Base-by-base conservation (phyloP, 768 basidiomycete species). In the Boletus sp. region DNA sequence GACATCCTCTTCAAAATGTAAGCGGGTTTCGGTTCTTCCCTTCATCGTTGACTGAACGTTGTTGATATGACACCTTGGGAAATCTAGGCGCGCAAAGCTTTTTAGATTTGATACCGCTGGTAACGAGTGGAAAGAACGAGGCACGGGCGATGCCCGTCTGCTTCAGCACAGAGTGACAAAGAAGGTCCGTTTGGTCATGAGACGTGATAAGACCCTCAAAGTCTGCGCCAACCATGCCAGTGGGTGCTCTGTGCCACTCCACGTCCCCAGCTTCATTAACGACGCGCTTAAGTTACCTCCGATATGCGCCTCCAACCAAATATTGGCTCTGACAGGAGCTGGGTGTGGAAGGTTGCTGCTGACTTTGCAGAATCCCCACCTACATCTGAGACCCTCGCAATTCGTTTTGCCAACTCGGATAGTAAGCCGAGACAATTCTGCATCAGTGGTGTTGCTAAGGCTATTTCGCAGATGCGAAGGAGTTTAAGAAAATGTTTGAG, bases 131-230 rank as follows among this genome's bases (percentile, higher is more conserved):
- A 99, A 99, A 73, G 97, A 99, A 76, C 78, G 97, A 33, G 96
- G 96, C 38, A 98, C 95, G 15, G 96, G 96, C 43, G 93, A 96
- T 71, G 94, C 93, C 61, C 88, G 93, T 70, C 81, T 99, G 53
- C 84, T 99, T 59, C 77, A 84, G 64, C 91, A 97, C 79, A 93
- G 88, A 74, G 84, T 84, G 68, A 88, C 87, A 47, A 86, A 88
- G 79, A 98, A 95, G 75, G 81, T 96, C 67, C 83, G 97, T 58
- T 83, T 99, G 58, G 93, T 99, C 71, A 99, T 99, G 97, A 82
- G 96, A 77, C 90, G 97, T 74, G 97, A 99, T 82, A 98, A 98
- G 85, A 99, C 97, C 45, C 81, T 93, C 74, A 98, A 99, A 75
- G 95, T 98, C 75, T 98, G 97, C 74, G 97, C 97, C 54, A 99